phyloP scores from a whole-genome alignment of 1,284 basidiomycete genomes.

The Malassezia brasiliensis region DNA sequence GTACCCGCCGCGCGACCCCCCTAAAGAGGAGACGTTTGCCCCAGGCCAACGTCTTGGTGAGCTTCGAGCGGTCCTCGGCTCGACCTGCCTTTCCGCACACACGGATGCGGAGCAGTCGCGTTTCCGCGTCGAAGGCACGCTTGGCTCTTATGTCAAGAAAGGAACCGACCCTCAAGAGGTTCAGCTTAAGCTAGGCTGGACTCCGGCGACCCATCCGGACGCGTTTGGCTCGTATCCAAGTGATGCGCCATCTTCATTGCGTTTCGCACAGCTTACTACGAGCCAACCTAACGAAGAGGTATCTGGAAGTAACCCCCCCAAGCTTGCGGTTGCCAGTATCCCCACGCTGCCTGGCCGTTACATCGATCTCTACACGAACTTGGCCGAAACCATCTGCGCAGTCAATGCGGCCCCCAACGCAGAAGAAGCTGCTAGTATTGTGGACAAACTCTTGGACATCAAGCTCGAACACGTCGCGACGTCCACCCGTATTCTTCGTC shows the following conservation, averaged over 20 bases:
- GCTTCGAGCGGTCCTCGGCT: slow-evolving; percentile 29
- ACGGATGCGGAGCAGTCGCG: slow-evolving; percentile 36
- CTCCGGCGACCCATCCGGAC: slow-evolving; percentile 28
- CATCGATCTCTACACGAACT: slow-evolving; percentile 35
- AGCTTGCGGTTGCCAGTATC: slow-evolving; percentile 27
- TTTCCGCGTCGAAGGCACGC: slow-evolving; percentile 36
- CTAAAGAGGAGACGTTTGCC: slow-evolving; percentile 26
- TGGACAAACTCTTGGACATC: slow-evolving; percentile 20
- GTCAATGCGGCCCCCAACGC: slow-evolving; percentile 18
- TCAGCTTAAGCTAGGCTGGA: slow-evolving; percentile 42
- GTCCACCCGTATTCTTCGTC: slow-evolving; percentile 30
- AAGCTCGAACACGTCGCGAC: slow-evolving; percentile 26
- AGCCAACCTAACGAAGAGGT: slow-evolving; percentile 18
- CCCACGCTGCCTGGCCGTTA: slow-evolving; percentile 42
- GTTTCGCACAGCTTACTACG: slow-evolving; percentile 34
- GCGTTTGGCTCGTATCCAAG: slow-evolving; percentile 36
- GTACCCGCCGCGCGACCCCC: slow-evolving; percentile 27
- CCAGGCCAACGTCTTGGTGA: slow-evolving; percentile 33
- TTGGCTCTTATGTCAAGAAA: slow-evolving; percentile 38
- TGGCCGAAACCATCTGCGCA: slow-evolving; percentile 32
- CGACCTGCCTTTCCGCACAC: slow-evolving; percentile 38
- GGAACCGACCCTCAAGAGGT: slow-evolving; percentile 45
- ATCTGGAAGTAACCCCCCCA: slow-evolving; percentile 29
- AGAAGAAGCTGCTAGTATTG: slow-evolving; percentile 13
- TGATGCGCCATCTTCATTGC: slow-evolving; percentile 23